A percentile compares a stretch with the other conserved stretches of the same genome.
Evolutionary conservation across 2,329 filamentous ascomycete genomes (phyloP).

Genomic region (Cordyceps javanica): DNA sequence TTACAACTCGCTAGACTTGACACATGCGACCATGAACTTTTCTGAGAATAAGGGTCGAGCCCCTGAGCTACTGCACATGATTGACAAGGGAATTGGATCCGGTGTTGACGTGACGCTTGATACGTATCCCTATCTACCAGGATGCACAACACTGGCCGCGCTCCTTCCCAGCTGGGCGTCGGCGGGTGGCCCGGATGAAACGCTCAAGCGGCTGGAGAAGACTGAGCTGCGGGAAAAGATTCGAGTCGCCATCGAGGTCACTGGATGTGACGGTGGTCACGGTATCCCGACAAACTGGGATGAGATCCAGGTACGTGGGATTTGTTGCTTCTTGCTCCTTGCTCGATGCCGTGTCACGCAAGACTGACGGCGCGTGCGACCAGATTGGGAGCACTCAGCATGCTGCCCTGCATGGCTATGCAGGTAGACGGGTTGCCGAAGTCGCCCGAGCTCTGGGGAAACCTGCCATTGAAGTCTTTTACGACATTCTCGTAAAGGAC

Average conservation of each 20-base stretch:
- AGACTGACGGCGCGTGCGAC: background rate
- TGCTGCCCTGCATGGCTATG: conserved; percentile 14
- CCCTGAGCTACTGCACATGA: conserved; percentile 17
- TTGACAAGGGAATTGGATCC: conserved; percentile 16
- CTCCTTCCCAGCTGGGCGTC: conserved; percentile 21
- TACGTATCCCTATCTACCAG: conserved; percentile 21
- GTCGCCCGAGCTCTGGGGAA: conserved; percentile 14
- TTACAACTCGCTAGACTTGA: conserved; percentile 15
- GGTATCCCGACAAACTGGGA: conserved; percentile 23
- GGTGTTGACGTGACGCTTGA: conserved; percentile 21
- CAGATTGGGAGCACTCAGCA: conserved; percentile 17
- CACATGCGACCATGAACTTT: conserved; percentile 21
- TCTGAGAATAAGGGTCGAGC: conserved; percentile 20
- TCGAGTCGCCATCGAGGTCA: conserved; percentile 18
- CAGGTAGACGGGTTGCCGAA: conserved; percentile 17
- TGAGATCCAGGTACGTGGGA: conserved; percentile 18
- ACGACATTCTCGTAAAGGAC: conserved; percentile 19
- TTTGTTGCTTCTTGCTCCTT: too few species aligned
- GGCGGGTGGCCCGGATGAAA: conserved; percentile 18
- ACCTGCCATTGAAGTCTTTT: conserved; percentile 17
- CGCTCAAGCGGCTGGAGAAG: conserved; percentile 17
- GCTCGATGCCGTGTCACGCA: background rate
- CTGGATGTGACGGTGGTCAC: conserved; percentile 21
- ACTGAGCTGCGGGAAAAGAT: conserved; percentile 18
- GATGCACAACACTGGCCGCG: conserved; percentile 20